Evolutionary conservation across 805 yeast species (phyloP), one percentile per base, ranked within the genome.

Genomic region (Wickerhamiella occidentalis): DNA sequence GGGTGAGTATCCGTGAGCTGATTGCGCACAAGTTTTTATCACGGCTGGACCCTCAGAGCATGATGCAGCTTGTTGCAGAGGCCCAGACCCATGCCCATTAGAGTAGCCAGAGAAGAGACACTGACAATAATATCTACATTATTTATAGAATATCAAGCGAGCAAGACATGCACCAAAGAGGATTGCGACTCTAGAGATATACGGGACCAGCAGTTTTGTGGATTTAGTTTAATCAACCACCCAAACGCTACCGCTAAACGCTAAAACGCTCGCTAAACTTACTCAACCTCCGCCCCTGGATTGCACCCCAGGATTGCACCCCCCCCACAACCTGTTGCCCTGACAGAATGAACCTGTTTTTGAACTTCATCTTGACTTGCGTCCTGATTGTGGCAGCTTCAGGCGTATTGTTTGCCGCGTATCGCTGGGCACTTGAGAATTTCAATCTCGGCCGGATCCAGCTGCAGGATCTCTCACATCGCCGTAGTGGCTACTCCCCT

Each of bases 1-100:
- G 98, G 57, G 82, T 88, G 0, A 70, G 77, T 43, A 96, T 97
- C 1, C 95, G 85, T 42, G 95, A 84, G 40, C 67, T 90, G 41
- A 65, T 78, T 50, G 84, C 80, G 60, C 74, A 87, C 45, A 82
- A 77, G 62, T 82, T 88, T 53, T 9, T 37, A 35, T n/a, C 7
- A 3, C 26, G 19, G 9, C 23, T 23, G 15, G 41, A 42, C 9
- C 26, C 37, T 12, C 12, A 11, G 21, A 29, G 37, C 18, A 28
- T 42, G 30, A n/a, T 4, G 9, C 19, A 33, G 38, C 12, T 11
- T 15, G 19, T 33, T 17, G 21, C 4, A n/a, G 6, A 17, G 5
- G 38, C 38, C 19, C 35, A n/a, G 35, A 8, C 13, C n/a, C 35
- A 9, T n/a, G n/a, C n/a, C n/a, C n/a, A n/a, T n/a, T n/a, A n/a